phyloP scores from a whole-genome alignment of 768 basidiomycete species.

The Botryobasidium botryosum region DNA sequence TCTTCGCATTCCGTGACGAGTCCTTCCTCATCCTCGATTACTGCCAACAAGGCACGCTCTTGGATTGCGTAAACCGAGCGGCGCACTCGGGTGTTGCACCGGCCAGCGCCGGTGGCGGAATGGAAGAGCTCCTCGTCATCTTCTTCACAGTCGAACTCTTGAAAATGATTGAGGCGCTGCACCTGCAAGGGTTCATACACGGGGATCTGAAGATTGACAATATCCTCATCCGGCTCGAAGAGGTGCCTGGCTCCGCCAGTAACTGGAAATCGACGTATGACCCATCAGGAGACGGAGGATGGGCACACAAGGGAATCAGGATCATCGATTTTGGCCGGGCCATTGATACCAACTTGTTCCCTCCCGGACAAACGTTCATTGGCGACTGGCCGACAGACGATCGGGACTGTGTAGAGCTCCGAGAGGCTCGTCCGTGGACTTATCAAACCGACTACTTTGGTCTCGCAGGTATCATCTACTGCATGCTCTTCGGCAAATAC shows the following conservation, averaged over 20 bases:
- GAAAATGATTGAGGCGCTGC: conserved; percentile 66
- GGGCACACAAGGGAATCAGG: conserved; percentile 75
- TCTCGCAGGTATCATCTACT: conserved; percentile 85
- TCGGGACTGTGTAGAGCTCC: conserved; percentile 83
- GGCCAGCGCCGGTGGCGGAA: conserved; percentile 42
- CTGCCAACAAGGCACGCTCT: conserved; percentile 79
- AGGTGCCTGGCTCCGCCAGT: conserved; percentile 50
- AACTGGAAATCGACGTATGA: conserved; percentile 67
- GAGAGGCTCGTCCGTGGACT: conserved; percentile 72
- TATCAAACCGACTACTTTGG: conserved; percentile 95
- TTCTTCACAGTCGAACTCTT: conserved; percentile 92
- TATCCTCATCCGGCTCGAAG: conserved; percentile 72
- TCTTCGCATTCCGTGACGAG: conserved; percentile 80
- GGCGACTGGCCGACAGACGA: conserved; percentile 83
- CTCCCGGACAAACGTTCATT: conserved; percentile 58
- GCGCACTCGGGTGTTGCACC: conserved; percentile 56
- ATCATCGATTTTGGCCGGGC: conserved; percentile 96
- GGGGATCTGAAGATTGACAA: conserved; percentile 99
- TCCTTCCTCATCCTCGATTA: conserved; percentile 78
- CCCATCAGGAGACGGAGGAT: conserved; percentile 63
- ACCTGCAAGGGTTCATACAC: conserved; percentile 74
- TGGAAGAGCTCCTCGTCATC: conserved; percentile 86
- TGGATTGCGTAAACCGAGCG: conserved; percentile 83
- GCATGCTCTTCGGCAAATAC: conserved; percentile 94
- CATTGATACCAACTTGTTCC: conserved; percentile 73